phyloP scores from a whole-genome alignment of 345 rosid genomes.

The Tarenaya hassleriana region DNA sequence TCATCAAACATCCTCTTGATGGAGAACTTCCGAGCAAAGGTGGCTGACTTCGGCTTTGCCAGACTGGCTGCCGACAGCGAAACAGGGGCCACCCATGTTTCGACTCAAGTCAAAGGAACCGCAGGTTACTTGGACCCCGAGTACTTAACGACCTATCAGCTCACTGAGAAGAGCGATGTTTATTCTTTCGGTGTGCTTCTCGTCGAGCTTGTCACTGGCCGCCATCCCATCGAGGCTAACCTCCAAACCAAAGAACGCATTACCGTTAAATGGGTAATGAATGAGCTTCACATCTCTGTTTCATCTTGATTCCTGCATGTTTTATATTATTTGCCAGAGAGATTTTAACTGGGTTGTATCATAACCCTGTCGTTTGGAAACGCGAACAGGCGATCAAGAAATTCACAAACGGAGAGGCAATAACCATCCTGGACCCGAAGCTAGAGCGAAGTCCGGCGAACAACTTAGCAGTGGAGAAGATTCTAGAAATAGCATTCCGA shows the following conservation, averaged over 20 bases:
- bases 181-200: constrained; percentile 88
- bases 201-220: constrained; percentile 66
- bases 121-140: constrained; percentile 95
- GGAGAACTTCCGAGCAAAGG: constrained; percentile 84
- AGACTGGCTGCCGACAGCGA: constrained; percentile 70
- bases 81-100: constrained; percentile 84
- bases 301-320: no score
- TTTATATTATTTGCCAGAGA: no score
- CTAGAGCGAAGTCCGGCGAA: constrained; percentile 36
- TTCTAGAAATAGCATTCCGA: constrained; percentile 49
- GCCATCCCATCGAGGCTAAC: constrained; percentile 81
- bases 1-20: constrained; percentile 93
- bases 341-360: no score
- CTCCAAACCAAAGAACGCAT: constrained; percentile 66
- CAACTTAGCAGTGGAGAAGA: constrained; percentile 44
- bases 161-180: constrained; percentile 91
- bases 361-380: no score
- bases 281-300: neutral
- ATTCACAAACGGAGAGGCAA: constrained; percentile 48
- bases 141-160: constrained; percentile 77
- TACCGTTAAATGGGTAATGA: constrained; percentile 81
- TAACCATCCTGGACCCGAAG: constrained; percentile 44
- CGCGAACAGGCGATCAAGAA: constrained; percentile 53
- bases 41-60: constrained; percentile 87
- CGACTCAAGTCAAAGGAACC: constrained; percentile 97